Conservation (phyloP, 345 rosid genomes). For the Acer yangbiense region DNA sequence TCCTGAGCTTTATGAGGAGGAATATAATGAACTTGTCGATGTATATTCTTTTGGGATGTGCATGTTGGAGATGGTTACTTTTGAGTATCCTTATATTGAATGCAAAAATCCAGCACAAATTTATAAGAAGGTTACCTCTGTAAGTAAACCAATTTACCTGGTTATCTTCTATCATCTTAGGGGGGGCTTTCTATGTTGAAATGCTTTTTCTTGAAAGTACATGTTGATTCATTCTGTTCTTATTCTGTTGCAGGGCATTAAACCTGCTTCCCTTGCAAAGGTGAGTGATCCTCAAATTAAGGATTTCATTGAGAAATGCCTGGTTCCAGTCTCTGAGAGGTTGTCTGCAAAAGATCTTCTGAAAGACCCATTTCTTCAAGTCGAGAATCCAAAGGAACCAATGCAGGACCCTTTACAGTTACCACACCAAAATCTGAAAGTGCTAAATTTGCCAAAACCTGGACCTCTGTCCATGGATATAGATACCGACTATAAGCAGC, state of each 20-base stretch:
- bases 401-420: constrained; percentile 28
- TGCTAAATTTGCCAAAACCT: constrained; percentile 29
- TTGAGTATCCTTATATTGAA: constrained; percentile 68
- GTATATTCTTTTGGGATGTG: constrained; percentile 75
- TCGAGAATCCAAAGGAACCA: constrained; percentile 42
- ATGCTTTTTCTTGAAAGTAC: constrained; percentile 9
- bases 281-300: constrained; percentile 54
- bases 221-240: constrained; percentile 11
- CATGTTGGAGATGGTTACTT: constrained; percentile 74
- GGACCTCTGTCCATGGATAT: constrained; percentile 59
- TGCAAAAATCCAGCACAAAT: constrained; percentile 75
- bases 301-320: constrained; percentile 65
- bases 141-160: constrained; percentile 28
- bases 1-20: constrained; percentile 78
- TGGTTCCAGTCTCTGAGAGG: constrained; percentile 61
- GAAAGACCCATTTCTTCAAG: constrained; percentile 54
- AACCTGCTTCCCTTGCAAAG: constrained; percentile 63
- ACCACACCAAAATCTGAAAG: constrained; percentile 33
- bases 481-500: constrained; percentile 51
- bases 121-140: constrained; percentile 64
- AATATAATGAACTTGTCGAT: constrained; percentile 70
- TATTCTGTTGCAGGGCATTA: constrained; percentile 50
- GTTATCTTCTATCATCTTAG: background rate
- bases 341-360: constrained; percentile 65
- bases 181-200: background rate